phyloP scores from a whole-genome alignment of 2,329 filamentous ascomycete species.

The Dothistroma pini region DNA sequence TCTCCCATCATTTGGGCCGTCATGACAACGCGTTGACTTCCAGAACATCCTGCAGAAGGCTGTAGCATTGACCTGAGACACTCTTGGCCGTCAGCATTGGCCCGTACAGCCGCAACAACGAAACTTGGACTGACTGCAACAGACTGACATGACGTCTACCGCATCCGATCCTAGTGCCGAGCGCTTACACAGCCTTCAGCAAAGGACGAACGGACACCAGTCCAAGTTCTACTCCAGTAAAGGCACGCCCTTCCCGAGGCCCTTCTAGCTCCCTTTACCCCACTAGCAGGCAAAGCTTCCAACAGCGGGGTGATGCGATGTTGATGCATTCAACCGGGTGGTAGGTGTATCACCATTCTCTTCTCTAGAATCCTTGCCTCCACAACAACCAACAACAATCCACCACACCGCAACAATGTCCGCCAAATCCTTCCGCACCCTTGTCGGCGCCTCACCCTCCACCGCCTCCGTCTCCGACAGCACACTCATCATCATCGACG shows the following conservation, averaged over 20 bases:
- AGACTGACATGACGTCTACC: too few relatives aligned
- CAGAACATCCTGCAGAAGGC: too few relatives aligned
- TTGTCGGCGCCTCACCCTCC: constrained; percentile 54
- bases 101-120: too few relatives aligned
- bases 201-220: not conserved
- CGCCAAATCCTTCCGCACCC: constrained; percentile 46
- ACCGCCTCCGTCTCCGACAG: constrained; percentile 57
- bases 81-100: too few relatives aligned
- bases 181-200: not conserved
- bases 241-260: not conserved
- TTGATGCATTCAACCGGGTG: not conserved
- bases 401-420: constrained; percentile 6
- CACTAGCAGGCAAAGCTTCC: not conserved
- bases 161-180: not conserved
- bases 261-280: not conserved
- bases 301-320: not conserved
- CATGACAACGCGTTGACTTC: too few relatives aligned
- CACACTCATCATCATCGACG: constrained; percentile 64
- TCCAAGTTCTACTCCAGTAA: not conserved
- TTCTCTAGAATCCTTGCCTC: not conserved
- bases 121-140: too few relatives aligned
- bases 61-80: too few relatives aligned
- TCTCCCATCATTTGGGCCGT: too few relatives aligned
- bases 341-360: constrained; percentile 2
- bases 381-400: not conserved